Evolutionary conservation across 202 grass and related monocot species (phyloP).

Genomic region (Sporobolus alterniflorus): DNA sequence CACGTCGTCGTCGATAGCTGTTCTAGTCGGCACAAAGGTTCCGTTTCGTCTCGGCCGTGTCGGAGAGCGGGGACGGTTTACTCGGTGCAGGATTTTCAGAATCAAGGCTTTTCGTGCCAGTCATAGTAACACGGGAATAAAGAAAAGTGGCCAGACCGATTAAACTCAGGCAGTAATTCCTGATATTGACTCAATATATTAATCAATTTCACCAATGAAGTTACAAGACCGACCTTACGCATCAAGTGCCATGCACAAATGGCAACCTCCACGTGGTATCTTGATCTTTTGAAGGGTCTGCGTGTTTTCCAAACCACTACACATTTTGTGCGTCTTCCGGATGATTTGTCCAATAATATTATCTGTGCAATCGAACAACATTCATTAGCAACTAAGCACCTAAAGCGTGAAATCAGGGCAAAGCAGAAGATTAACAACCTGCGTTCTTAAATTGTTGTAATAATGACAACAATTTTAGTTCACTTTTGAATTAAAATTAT

Average conservation of each 20-base stretch:
- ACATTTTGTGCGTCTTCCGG: slow-evolving; percentile 1
- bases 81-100: no score
- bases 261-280: not conserved
- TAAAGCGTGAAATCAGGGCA: not conserved
- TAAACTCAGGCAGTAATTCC: no score
- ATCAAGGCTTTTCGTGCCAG: no score
- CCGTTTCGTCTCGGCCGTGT: not conserved
- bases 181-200: no score
- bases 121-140: no score
- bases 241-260: not conserved
- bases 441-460: no score
- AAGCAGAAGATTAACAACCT: not conserved
- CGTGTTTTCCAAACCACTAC: not conserved
- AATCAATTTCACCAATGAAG: no score
- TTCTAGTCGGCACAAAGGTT: not conserved
- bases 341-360: not conserved
- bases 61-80: not conserved
- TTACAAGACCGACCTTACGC: no score
- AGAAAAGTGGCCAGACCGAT: no score
- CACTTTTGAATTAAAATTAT: no score
- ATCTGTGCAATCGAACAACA: slow-evolving; percentile 16
- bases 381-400: not conserved
- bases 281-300: not conserved
- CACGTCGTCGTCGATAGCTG: not conserved
- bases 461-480: no score